These are phyloP conservation scores for Ilyonectria destructans DNA, from an alignment of 2,329 filamentous ascomycete genomes.

Conservation along the genomic window DNA sequence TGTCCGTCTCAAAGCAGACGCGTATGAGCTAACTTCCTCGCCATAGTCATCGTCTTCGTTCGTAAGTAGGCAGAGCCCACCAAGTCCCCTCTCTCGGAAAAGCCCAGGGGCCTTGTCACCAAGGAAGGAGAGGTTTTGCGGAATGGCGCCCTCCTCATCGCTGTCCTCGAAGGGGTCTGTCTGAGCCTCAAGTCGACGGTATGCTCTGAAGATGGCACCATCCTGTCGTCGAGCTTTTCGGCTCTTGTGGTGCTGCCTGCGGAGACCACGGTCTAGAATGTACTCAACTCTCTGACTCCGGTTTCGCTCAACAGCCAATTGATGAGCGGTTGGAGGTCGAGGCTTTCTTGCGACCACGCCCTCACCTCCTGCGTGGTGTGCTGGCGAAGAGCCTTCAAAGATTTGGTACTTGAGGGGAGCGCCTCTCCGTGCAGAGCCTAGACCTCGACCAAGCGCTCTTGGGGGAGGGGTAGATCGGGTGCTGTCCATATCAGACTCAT, in stretches of 20 bases:
- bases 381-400: constrained; percentile 74
- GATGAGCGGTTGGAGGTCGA: constrained; percentile 85
- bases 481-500: constrained; percentile 67
- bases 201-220: constrained; percentile 77
- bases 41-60: constrained; percentile 82
- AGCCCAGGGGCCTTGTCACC: constrained; percentile 52
- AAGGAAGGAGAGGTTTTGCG: constrained; percentile 51
- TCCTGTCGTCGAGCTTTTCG: constrained; percentile 75
- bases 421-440: constrained; percentile 57
- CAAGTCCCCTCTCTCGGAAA: constrained; percentile 73
- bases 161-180: constrained; percentile 74
- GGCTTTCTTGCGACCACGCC: constrained; percentile 74
- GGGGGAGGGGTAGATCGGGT: constrained; percentile 62
- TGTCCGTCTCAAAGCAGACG: constrained; percentile 76
- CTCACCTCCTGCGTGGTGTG: constrained; percentile 66
- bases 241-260: constrained; percentile 75
- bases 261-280: constrained; percentile 82
- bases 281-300: constrained; percentile 86
- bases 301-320: constrained; percentile 85
- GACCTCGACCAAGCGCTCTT: constrained; percentile 49
- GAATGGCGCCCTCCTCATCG: constrained; percentile 69
- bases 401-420: constrained; percentile 73
- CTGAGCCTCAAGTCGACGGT: constrained; percentile 74
- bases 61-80: constrained; percentile 75
- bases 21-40: constrained; percentile 79